Evolutionary conservation across 139 green algal genomes (phyloP), one percentile per base, ranked within the genome.

Genomic region (Micromonas commoda): DNA sequence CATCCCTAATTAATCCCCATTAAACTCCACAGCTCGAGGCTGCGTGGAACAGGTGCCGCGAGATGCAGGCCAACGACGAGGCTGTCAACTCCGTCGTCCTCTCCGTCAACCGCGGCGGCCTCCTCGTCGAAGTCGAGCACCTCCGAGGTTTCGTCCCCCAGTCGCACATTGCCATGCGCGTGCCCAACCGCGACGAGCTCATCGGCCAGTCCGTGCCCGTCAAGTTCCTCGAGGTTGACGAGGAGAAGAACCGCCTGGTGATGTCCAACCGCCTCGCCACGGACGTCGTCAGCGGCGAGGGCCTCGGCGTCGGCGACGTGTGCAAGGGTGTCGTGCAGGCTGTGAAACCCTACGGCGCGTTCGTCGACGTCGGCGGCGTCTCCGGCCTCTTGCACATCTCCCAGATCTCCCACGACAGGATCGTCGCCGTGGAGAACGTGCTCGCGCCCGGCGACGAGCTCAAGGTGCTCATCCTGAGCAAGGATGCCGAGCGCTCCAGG

Each of bases 381-480:
- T 92, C 84, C 32, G 96, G 95, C 39, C 88, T 99, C 83, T 87
- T 99, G 82, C 96, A 99, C 84, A 94, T 98, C 79, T 94, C 85
- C 78, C 94, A 99, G 86, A 96, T 99, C 86, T 93, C 85, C 26
- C 87, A 96, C 77, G 93, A 97, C 71, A 89, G 91, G 71, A 88
- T 99, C 75, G 86, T 87, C 23, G 90, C 90, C 76, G 89, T 99
- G 71, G 91, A 97, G 52, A 93, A 94, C 33, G 90, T 97, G 33
- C 78, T 97, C 32, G 79, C 45, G 23, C 85, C 90, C 66, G 94
- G 94, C 29, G 93, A 99, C 85, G 86, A 91, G 81, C 83, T 99
- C 76, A 99, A 99, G 93, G 94, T 97, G 66, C 96, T 98, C 92
- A 88, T 98, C 54, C 85, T 99, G 79, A 92, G 80, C 81, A 86